phyloP scores from a whole-genome alignment of 805 yeast genomes.

The Yamadazyma tumulicola region DNA sequence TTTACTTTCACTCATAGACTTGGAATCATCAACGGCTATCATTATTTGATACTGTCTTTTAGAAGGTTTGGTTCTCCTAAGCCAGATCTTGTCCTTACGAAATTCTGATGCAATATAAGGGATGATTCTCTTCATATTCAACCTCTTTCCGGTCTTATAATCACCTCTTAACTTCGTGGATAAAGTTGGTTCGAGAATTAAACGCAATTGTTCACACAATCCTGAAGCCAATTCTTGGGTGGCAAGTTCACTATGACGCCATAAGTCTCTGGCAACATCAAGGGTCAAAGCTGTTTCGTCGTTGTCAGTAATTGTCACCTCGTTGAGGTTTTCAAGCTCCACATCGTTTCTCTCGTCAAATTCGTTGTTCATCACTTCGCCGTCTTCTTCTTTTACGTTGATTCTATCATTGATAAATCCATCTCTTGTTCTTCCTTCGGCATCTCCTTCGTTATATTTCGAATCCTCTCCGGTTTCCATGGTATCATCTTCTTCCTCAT shows the following conservation, averaged over 20 bases:
- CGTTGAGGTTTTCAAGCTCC: constrained; percentile 16
- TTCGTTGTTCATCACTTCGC: constrained; percentile 18
- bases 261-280: constrained; percentile 69
- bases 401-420: constrained; percentile 50
- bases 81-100: constrained; percentile 97
- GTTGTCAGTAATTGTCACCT: constrained; percentile 14
- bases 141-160: constrained; percentile 93
- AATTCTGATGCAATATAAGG: constrained; percentile 97
- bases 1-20: constrained; percentile 92
- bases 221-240: constrained; percentile 86
- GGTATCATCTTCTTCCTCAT: constrained; percentile 24
- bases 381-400: constrained; percentile 27
- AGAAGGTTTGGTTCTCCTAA: constrained; percentile 94
- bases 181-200: constrained; percentile 90
- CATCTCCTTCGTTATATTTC: constrained; percentile 40
- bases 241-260: constrained; percentile 81
- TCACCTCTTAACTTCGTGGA: constrained; percentile 96
- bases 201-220: constrained; percentile 85
- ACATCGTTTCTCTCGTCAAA: constrained; percentile 19
- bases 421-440: constrained; percentile 48
- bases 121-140: constrained; percentile 95
- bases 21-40: constrained; percentile 97
- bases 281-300: constrained; percentile 45
- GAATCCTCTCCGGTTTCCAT: constrained; percentile 31
- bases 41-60: constrained; percentile 96